phyloP scores from a whole-genome alignment of 2,329 filamentous ascomycete genomes.

The Dactylellina haptotyla region DNA sequence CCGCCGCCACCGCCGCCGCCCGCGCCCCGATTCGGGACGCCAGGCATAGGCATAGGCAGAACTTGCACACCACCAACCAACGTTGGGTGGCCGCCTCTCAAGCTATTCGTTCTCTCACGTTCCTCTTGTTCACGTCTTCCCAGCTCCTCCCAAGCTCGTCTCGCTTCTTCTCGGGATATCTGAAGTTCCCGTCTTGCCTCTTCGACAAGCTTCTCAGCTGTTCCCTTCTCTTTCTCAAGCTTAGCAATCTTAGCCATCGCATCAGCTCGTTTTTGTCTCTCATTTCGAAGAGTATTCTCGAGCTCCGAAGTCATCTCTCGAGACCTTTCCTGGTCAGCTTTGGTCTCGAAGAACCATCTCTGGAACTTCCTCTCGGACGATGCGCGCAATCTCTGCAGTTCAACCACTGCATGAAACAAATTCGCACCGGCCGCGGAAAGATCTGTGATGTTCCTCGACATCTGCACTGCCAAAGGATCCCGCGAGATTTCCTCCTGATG shows the following conservation, averaged over 20 bases:
- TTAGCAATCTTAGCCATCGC: constrained; percentile 68
- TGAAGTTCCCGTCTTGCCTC: constrained; percentile 93
- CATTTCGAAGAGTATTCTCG: constrained; percentile 77
- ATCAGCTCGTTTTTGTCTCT: constrained; percentile 75
- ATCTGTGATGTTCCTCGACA: constrained; percentile 93
- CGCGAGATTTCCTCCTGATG: constrained; percentile 85
- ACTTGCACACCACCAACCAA: constrained; percentile 93
- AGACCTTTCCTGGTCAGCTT: constrained; percentile 83
- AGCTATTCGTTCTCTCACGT: constrained; percentile 82
- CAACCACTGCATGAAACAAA: constrained; percentile 95
- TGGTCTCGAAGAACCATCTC: constrained; percentile 96
- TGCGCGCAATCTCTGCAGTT: constrained; percentile 89
- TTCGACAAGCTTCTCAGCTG: constrained; percentile 78
- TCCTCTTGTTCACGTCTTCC: constrained; percentile 93
- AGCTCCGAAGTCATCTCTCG: constrained; percentile 84
- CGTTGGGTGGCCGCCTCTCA: constrained; percentile 87
- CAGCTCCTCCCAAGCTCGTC: constrained; percentile 95
- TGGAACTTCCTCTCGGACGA: constrained; percentile 98
- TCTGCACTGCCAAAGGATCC: constrained; percentile 84
- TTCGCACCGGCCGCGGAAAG: constrained; percentile 97
- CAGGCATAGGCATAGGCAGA: constrained; percentile 82
- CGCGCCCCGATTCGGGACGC: constrained; percentile 69
- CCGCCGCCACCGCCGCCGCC: constrained; percentile 61
- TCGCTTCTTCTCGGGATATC: constrained; percentile 95
- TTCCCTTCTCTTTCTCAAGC: constrained; percentile 74